phyloP scores from a whole-genome alignment of 2,329 filamentous ascomycete species.

The Nemania serpens region DNA sequence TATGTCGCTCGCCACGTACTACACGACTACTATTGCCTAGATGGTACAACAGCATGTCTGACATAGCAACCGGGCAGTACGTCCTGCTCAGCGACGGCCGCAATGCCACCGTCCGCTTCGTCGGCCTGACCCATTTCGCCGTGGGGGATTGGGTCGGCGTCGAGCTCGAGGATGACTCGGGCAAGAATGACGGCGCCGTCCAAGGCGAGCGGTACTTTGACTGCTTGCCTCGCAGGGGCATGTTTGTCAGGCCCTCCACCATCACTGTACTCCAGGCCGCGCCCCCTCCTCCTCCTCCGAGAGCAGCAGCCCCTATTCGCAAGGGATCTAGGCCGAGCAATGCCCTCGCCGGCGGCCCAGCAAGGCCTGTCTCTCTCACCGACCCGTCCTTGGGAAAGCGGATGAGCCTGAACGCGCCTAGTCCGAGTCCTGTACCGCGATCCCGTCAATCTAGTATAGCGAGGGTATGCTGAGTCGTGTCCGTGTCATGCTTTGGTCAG shows the following conservation, averaged over 20 bases:
- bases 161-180: constrained; percentile 78
- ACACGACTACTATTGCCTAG: constrained; percentile 35
- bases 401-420: constrained; percentile 72
- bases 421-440: constrained; percentile 71
- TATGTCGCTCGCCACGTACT: constrained; percentile 31
- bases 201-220: constrained; percentile 88
- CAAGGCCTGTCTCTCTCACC: constrained; percentile 56
- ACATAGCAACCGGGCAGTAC: constrained; percentile 69
- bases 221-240: constrained; percentile 74
- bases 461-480: constrained; percentile 51
- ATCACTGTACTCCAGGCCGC: constrained; percentile 62
- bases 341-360: constrained; percentile 37
- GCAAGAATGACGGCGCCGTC: constrained; percentile 94
- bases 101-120: constrained; percentile 77
- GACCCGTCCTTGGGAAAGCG: constrained; percentile 64
- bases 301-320: constrained; percentile 45
- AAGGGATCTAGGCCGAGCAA: constrained; percentile 44
- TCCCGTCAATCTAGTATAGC: constrained; percentile 60
- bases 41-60: constrained; percentile 51
- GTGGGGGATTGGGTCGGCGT: constrained; percentile 87
- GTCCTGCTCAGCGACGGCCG: constrained; percentile 81
- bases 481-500: background rate
- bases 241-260: constrained; percentile 81
- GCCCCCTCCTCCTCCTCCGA: constrained; percentile 45
- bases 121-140: constrained; percentile 80